phyloP scores from a whole-genome alignment of 2,329 filamentous ascomycete species.

The Scedosporium dehoogii region DNA sequence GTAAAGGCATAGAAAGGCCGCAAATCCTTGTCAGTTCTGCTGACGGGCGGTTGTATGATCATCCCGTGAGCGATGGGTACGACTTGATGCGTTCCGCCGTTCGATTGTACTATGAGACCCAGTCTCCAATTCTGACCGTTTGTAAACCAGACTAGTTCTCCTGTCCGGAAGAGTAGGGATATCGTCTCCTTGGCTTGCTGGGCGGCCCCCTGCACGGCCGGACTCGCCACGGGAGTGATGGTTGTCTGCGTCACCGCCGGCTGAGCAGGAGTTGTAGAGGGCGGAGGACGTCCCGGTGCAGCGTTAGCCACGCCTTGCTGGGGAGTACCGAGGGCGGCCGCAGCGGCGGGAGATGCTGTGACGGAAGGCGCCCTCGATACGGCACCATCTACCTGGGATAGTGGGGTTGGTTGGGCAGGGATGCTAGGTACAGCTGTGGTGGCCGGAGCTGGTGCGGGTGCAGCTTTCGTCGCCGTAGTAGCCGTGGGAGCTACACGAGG shows the following conservation, averaged over 20 bases:
- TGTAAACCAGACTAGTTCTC: conserved; percentile 42
- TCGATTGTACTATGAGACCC: conserved; percentile 29
- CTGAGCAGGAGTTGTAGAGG: conserved; percentile 7
- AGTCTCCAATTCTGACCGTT: conserved; percentile 37
- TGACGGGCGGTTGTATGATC: conserved; percentile 26
- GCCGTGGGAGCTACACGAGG: not conserved
- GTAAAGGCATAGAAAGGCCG: conserved; percentile 42
- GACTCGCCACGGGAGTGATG: conserved; percentile 8
- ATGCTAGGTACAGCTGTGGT: too few species aligned
- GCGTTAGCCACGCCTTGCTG: not conserved
- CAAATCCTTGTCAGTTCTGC: conserved; percentile 30
- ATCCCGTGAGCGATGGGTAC: conserved; percentile 30
- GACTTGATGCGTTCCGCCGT: conserved; percentile 22
- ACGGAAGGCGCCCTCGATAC: not conserved
- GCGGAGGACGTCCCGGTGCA: not conserved
- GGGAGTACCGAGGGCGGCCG: not conserved
- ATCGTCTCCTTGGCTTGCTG: conserved; percentile 11
- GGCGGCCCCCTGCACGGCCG: conserved; percentile 8
- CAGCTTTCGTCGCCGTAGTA: conserved; percentile 1
- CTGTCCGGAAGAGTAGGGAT: conserved; percentile 31
- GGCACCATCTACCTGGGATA: not conserved
- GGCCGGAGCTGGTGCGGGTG: not conserved
- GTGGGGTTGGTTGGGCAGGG: too few species aligned
- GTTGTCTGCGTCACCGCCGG: conserved; percentile 5
- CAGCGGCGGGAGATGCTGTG: not conserved